Evolutionary conservation across 78 protist genomes (phyloP).

Genomic region (Pelomyxa schiedti): DNA sequence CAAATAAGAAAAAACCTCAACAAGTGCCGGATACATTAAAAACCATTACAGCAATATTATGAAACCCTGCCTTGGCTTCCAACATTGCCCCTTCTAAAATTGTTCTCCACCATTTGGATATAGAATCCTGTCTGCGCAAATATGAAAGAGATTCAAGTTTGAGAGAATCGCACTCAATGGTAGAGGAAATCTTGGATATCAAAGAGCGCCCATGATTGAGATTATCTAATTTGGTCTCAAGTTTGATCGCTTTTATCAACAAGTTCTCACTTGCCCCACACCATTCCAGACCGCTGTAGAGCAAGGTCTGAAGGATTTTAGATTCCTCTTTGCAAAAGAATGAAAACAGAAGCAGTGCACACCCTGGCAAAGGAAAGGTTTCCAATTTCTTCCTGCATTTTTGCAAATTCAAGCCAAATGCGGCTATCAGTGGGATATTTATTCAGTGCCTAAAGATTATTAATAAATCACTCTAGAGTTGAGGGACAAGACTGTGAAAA

Average conservation of each 20-base stretch:
- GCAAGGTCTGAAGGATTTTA: no score
- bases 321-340: no score
- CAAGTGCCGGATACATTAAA: no score
- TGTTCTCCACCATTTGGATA: conserved; percentile 71
- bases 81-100: conserved; percentile 82
- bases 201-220: conserved; percentile 49
- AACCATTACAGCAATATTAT: conserved; percentile 49
- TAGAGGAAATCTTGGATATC: no score
- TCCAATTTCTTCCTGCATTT: conserved; percentile 76
- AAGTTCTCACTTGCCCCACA: conserved; percentile 61
- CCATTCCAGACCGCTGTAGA: conserved; percentile 44
- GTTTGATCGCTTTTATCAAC: conserved; percentile 49
- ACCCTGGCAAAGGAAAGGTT: conserved; percentile 42
- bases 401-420: conserved; percentile 83
- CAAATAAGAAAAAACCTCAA: no score
- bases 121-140: conserved; percentile 24
- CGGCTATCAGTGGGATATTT: no score
- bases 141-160: no score
- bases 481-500: no score
- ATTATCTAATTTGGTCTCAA: conserved; percentile 54
- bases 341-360: no score
- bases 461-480: no score
- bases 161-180: no score
- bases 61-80: conserved; percentile 71
- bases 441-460: no score